Base-by-base conservation (phyloP, 192 early-diverging fungal genomes). In the Spizellomyces punctatus region DNA sequence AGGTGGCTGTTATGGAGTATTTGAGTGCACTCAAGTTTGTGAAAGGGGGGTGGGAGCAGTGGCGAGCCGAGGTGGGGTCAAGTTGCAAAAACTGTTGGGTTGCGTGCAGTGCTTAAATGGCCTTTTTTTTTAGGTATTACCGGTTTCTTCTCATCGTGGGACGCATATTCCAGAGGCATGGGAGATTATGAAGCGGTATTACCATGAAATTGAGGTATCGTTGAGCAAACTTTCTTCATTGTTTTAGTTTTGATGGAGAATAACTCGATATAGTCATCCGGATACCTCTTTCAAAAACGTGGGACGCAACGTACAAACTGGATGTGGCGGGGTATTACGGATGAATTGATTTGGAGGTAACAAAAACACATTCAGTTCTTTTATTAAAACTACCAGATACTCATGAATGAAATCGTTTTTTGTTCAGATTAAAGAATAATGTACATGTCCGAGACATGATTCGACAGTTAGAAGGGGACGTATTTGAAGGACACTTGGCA, bases 291-390 rank as follows among this genome's bases (percentile, higher is more conserved):
- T 36, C 27, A 19, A 62, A 66, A 81, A 61, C 82, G 90, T n/a
- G 87, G 83, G n/a, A 48, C 71, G 12, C 90, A 91, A 63, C 75
- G 83, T 46, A 77, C 80, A 66, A 76, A 85, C 58, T 90, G 87
- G 87, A 90, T 91, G 88, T 91, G 89, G 89, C 75, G 83, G 22
- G 85, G 86, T 62, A 81, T 91, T n/a, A 80, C 74, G 5, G 81
- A 86, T 1, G 89, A 90, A 69, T 63, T 91, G n/a, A 56, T 89
- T 41, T 79, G 82, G 67, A 68, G 79, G 84, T 84, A 50, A n/a
- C 21, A 69, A 17, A 65, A 21, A 66, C 52, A 41, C 58, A 46
- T 77, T 19, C 10, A n/a, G 10, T 10, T 45, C 9, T 58, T 71
- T 5, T 10, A 12, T 27, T 42, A 57, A 54, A 6, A 50, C 6